Base-by-base conservation (phyloP, 2,329 filamentous ascomycete species). In the Talaromyces sp. region DNA sequence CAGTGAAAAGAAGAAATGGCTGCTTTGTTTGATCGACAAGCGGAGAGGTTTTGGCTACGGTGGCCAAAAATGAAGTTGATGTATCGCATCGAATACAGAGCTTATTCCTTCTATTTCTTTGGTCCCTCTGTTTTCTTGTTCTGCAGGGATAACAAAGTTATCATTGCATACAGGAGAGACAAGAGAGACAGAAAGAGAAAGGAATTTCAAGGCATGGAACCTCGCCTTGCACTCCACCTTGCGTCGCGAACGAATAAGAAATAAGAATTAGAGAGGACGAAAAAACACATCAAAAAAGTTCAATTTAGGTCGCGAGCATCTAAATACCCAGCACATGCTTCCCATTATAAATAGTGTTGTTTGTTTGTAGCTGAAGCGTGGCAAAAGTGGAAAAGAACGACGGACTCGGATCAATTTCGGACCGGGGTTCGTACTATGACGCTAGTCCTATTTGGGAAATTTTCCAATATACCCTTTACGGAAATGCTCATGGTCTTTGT, bases 221-320 rank as follows among this genome's bases (percentile, higher is more conserved):
- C 78, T 80, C 78, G 76, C 78, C 78, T 80, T 78, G 77, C 72
- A 78, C 79, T 80, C 79, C 78, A 81, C 79, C 79, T 80, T 77
- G 73, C 77, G 75, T 76, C 74, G 78, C 78, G 78, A 79, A 77
- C 62, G 38, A 50, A 43, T 52, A 56, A 26, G 61, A 51, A 50
- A 43, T 52, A 56, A 26, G 61, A 51, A 10, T 49, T 38, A 21
- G 56, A 19, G 13, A 32, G 49, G 27, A 50, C 10, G 21, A 19
- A 17, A 41, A 24, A 46, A 13, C 24, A n/a, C n/a, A n/a, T n/a
- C n/a, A 11, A 19, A 4, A 46, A 3, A n/a, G 11, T 46, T 56
- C 14, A 4, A 52, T 52, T 52, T 17, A 17, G 4, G 13, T 52
- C 19, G 49, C 24, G 29, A 46, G 43, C 11, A 19, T 19, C 43